Evolutionary conservation across 805 yeast genomes (phyloP), one percentile per base, ranked within the genome.

Genomic region (Saccharomycopsis selenospora): DNA sequence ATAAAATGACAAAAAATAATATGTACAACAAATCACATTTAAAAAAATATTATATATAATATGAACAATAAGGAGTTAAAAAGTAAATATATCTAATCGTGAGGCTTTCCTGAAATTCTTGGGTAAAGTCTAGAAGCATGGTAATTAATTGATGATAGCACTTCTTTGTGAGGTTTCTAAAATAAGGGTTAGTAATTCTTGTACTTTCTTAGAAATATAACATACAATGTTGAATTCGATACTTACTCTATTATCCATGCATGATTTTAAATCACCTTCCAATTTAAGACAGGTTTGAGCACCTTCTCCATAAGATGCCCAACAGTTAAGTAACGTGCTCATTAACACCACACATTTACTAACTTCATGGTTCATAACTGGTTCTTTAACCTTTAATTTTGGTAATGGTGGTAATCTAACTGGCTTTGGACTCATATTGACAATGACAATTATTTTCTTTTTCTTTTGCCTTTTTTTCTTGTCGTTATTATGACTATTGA

Each of bases 281-380:
- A 86, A 66, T 5, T 69, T 70, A 22, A 73, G 69, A 66, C 98
- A 90, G 42, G 69, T 73, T 8, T 73, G 68, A 20, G 82, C 70
- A 52, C 93, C 90, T 65, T 88, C 95, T 43, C 95, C 91, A 66
- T 87, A 85, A 22, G 96, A 85, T 2, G 96, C 95, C 98, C 98
- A 90, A 69, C 98, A 90, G 72, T 85, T 86, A 57, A 90, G 70
- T 63, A 90, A 72, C 43, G 86, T 82, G 1, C 93, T 81, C 90
- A 90, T 85, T 55, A 84, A 68, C 49, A 86, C 88, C 52, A 80
- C 65, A 65, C 96, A 89, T 50, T 86, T 80, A 57, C 82, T 80
- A 42, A 85, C 76, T 49, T 72, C 64, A 56, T 77, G 78, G 53
- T 67, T 70, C 26, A 75, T 68, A 3, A 76, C 69, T 13, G 88